Percentiles rank a stretch among this genome's conserved stretches.
Conservation (phyloP, 352 stramenopile genomes). For the Blastocystis sp. region DNA sequence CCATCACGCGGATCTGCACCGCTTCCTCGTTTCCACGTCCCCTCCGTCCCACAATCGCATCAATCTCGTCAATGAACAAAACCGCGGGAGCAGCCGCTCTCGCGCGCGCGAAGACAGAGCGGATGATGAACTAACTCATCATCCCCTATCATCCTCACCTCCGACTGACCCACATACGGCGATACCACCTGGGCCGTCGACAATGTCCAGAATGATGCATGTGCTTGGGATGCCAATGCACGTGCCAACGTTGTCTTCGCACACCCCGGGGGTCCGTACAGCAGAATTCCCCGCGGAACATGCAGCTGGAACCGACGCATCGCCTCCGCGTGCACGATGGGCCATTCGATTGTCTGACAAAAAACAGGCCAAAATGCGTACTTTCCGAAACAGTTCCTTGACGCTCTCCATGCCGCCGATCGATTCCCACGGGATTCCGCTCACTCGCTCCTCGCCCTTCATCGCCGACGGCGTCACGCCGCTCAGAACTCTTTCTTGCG, state of each 20-base stretch:
- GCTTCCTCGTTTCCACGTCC: conserved; percentile 51
- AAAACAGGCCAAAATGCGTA: neutral
- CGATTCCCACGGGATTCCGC: conserved; percentile 73
- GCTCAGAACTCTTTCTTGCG: neutral
- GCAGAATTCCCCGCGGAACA: conserved; percentile 70
- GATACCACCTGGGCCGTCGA: conserved; percentile 76
- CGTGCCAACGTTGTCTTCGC: conserved; percentile 78
- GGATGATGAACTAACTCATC: neutral
- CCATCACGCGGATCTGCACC: conserved; percentile 75
- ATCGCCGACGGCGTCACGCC: neutral
- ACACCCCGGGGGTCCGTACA: conserved; percentile 77
- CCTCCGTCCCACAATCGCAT: conserved; percentile 73
- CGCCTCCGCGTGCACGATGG: conserved; percentile 68
- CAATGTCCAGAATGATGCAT: conserved; percentile 73
- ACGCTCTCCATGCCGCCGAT: conserved; percentile 90
- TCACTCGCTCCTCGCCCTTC: neutral
- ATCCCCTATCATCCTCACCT: conserved; percentile 58
- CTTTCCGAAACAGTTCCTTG: conserved; percentile 84
- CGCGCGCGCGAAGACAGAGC: conserved; percentile 64
- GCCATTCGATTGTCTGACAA: conserved; percentile 74
- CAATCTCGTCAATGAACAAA: conserved; percentile 78
- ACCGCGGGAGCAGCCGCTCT: conserved; percentile 71
- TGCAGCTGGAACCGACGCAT: conserved; percentile 66
- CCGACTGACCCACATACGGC: conserved; percentile 74
- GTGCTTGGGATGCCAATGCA: conserved; percentile 68